A percentile compares a stretch with the other conserved stretches of the same genome.
phyloP scores from a whole-genome alignment of 2,329 filamentous ascomycete species.

The Aspergillus versicolor region DNA sequence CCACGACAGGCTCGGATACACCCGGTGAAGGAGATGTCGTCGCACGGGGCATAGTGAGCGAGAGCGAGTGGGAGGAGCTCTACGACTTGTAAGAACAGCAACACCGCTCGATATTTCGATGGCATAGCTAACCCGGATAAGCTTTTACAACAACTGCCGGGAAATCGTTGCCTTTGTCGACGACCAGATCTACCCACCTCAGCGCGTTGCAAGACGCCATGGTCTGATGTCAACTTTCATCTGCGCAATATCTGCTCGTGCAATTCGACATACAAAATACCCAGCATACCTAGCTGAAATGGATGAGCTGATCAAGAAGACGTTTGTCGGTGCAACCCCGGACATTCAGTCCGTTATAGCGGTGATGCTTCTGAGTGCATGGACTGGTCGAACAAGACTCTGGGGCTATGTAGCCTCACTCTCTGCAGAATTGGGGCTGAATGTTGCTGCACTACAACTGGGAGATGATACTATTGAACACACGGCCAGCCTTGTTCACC shows the following conservation, averaged over 20 bases:
- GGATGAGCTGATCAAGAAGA: not conserved
- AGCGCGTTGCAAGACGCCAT: not conserved
- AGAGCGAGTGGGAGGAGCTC: constrained; percentile 5
- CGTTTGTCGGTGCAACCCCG: not conserved
- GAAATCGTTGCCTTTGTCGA: constrained; percentile 1
- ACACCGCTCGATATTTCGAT: no score
- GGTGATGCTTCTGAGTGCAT: no score
- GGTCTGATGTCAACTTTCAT: not conserved
- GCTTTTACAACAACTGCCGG: not conserved
- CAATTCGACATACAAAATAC: not conserved
- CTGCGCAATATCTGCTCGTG: no score
- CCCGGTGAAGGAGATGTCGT: not conserved
- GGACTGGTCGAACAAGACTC: no score
- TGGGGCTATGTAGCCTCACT: no score
- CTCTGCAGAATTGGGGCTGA: no score
- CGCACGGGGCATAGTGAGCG: not conserved
- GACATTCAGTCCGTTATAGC: not conserved
- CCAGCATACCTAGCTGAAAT: not conserved
- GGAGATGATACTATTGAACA: not conserved
- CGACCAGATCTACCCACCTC: not conserved
- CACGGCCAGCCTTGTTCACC: not conserved
- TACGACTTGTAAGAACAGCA: constrained; percentile 3
- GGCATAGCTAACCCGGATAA: no score
- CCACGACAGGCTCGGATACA: no score
- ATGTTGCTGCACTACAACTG: no score